A percentile compares a stretch with the other conserved stretches of the same genome.
phyloP scores from a whole-genome alignment of 2,329 filamentous ascomycete species.

The Davidsoniella eucalypti region DNA sequence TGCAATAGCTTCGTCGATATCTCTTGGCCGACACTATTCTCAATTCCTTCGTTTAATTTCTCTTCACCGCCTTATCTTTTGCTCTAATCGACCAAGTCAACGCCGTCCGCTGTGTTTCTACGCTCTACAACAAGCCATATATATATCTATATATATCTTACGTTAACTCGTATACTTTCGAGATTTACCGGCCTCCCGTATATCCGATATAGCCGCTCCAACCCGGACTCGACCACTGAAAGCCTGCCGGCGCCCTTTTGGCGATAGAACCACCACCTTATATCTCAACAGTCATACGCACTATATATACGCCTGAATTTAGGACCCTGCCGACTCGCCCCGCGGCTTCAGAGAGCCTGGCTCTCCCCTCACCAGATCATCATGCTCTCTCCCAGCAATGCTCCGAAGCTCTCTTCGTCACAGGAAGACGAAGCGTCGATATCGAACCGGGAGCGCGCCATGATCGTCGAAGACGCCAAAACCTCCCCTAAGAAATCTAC shows the following conservation, averaged over 20 bases:
- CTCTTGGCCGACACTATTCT: too few relatives aligned
- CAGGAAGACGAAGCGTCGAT: conserved; percentile 12
- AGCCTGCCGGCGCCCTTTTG: background rate
- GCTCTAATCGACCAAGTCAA: too few relatives aligned
- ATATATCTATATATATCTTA: too few relatives aligned
- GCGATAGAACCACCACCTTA: background rate
- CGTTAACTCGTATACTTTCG: too few relatives aligned
- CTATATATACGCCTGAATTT: background rate
- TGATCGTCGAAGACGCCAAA: conserved; percentile 1
- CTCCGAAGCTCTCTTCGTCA: conserved; percentile 10
- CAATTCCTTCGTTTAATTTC: too few relatives aligned
- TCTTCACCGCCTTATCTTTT: too few relatives aligned
- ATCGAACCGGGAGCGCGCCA: conserved; percentile 7
- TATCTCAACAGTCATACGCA: too few relatives aligned
- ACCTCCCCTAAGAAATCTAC: background rate
- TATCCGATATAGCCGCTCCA: background rate
- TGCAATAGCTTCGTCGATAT: too few relatives aligned
- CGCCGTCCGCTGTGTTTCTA: too few relatives aligned
- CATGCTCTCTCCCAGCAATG: conserved; percentile 8
- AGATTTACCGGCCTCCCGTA: too few relatives aligned
- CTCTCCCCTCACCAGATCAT: background rate
- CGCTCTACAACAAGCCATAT: too few relatives aligned
- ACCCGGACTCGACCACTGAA: background rate
- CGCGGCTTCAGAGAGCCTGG: background rate
- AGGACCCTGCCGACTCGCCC: background rate